These are phyloP conservation scores for Wickerhamiella kazuoi DNA, from an alignment of 805 yeast species.

Conservation along the genomic window DNA sequence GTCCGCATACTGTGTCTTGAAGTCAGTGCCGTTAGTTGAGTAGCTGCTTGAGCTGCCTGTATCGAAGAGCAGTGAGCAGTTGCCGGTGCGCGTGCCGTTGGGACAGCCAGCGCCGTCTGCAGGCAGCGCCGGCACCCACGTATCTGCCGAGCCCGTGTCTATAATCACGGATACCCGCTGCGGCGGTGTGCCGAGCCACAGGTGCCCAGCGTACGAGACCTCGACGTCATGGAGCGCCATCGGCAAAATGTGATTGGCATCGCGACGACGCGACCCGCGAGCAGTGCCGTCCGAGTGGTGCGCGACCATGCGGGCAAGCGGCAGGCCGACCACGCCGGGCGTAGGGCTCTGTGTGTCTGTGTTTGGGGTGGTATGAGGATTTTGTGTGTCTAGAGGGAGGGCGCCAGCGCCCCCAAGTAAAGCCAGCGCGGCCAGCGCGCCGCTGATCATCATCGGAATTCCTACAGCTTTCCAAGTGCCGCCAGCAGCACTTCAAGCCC, in stretches of 20 bases:
- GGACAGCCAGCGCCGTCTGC: slow-evolving; percentile 5
- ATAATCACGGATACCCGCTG: slow-evolving; percentile 36
- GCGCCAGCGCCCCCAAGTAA: too few species aligned
- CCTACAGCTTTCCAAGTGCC: too few species aligned
- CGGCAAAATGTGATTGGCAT: neutral
- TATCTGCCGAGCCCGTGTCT: slow-evolving; percentile 59
- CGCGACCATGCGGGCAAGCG: too few species aligned
- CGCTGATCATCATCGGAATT: too few species aligned
- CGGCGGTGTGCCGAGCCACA: slow-evolving; percentile 32
- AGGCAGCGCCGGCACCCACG: slow-evolving; percentile 30
- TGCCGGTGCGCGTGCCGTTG: slow-evolving; percentile 3
- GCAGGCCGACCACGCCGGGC: too few species aligned
- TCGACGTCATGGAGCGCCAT: neutral
- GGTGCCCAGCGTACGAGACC: neutral
- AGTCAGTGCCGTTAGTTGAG: slow-evolving; percentile 4
- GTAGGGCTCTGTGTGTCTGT: too few species aligned
- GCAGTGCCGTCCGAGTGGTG: neutral
- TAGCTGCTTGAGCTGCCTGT: slow-evolving; percentile 17
- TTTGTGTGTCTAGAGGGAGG: too few species aligned
- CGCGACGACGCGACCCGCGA: neutral
- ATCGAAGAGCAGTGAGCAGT: slow-evolving; percentile 11
- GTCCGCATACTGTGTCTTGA: slow-evolving; percentile 4
- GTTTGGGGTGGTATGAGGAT: too few species aligned
- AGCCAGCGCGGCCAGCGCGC: too few species aligned
- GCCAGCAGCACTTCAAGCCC: too few species aligned